Conservation (phyloP, 1,284 basidiomycete genomes). For the Ustilago trichophora region DNA sequence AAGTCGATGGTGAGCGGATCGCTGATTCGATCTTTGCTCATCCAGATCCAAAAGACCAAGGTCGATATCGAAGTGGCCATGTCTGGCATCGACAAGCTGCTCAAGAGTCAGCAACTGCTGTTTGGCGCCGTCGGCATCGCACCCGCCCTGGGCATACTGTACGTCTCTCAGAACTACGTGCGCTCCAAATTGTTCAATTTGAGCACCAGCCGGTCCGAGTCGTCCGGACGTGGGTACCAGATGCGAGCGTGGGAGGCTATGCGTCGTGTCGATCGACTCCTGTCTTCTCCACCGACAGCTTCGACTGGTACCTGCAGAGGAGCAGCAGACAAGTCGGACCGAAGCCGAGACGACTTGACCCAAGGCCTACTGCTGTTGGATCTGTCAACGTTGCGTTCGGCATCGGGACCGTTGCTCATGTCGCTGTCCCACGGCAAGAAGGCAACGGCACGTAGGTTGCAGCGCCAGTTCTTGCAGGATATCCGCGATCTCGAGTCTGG, state of each 20-base stretch:
- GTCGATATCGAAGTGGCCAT: conserved; percentile 90
- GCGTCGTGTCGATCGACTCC: conserved; percentile 66
- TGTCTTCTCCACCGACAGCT: conserved; percentile 44
- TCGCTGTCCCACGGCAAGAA: conserved; percentile 30
- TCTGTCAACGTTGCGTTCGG: conserved; percentile 75
- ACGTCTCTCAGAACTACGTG: conserved; percentile 69
- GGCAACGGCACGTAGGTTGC: conserved; percentile 69
- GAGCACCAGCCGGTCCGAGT: conserved; percentile 69
- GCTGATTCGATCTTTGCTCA: conserved; percentile 83
- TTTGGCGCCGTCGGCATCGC: conserved; percentile 98
- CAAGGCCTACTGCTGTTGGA: conserved; percentile 79
- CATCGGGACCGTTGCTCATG: conserved; percentile 52
- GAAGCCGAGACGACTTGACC: conserved; percentile 66
- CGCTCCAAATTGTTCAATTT: conserved; percentile 71
- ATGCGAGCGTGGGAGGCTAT: conserved; percentile 68
- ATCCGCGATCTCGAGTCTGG: conserved; percentile 80
- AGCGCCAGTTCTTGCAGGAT: conserved; percentile 83
- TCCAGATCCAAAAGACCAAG: conserved; percentile 97
- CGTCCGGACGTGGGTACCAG: conserved; percentile 66
- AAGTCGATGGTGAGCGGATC: conserved; percentile 82
- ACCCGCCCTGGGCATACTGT: conserved; percentile 83
- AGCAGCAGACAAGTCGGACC: neutral
- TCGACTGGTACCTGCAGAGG: neutral
- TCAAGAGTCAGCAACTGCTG: conserved; percentile 93
- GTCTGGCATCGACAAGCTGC: conserved; percentile 85